Evolutionary conservation across 1,139 yeast genomes (phyloP).

Genomic region (Hyphopichia buzzinii): DNA sequence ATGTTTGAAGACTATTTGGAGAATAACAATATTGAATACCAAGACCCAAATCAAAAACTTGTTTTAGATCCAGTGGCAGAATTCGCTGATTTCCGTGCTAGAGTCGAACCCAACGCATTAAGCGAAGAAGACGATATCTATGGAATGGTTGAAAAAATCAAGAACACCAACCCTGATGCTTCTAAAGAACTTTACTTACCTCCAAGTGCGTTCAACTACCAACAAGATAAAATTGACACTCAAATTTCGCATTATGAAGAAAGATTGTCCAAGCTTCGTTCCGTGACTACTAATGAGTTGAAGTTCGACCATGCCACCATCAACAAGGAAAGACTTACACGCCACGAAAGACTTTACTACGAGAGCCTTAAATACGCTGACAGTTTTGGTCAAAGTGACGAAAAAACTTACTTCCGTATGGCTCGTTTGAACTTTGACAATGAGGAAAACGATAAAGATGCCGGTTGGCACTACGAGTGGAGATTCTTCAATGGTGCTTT

Average conservation of each 20-base stretch:
- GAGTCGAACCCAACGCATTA: constrained; percentile 16
- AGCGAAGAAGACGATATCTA: constrained; percentile 19
- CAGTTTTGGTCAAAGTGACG: constrained; percentile 11
- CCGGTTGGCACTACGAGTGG: constrained; percentile 29
- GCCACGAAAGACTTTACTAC: constrained; percentile 13
- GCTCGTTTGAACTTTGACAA: constrained; percentile 15
- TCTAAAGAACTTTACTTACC: constrained; percentile 13
- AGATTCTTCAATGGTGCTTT: constrained; percentile 22
- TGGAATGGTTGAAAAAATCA: constrained; percentile 19
- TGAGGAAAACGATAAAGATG: constrained; percentile 17
- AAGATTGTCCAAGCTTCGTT: constrained; percentile 9
- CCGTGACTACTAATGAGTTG: constrained; percentile 18
- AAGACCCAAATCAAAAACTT: constrained; percentile 13
- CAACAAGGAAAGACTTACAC: constrained; percentile 10
- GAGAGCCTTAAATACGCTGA: constrained; percentile 15
- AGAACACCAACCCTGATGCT: constrained; percentile 11
- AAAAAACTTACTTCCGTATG: constrained; percentile 24
- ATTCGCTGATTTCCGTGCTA: constrained; percentile 14
- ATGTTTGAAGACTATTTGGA: constrained; percentile 22
- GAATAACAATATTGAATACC: constrained; percentile 12
- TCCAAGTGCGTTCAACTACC: constrained; percentile 15
- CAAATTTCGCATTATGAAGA: constrained; percentile 12
- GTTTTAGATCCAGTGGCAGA: constrained; percentile 20
- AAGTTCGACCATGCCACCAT: constrained; percentile 15
- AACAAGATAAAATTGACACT: constrained; percentile 11